phyloP scores from a whole-genome alignment of 2,329 filamentous ascomycete genomes.

The Bipolaris bicolor region DNA sequence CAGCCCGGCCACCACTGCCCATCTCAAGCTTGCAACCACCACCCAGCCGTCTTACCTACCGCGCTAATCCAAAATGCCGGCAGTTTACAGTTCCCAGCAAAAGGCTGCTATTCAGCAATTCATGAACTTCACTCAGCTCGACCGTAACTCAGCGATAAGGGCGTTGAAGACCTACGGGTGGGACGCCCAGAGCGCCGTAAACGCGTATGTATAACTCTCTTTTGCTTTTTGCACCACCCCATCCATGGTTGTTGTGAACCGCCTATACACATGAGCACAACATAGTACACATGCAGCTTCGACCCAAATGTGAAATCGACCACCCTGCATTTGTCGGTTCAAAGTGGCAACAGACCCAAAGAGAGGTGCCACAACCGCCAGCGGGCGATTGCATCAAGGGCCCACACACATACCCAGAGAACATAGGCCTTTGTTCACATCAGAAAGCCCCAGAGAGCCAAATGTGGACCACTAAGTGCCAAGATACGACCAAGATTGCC shows the following conservation, averaged over 20 bases:
- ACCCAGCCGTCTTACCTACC: constrained; percentile 1
- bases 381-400: not conserved
- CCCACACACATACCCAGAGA: not conserved
- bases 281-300: not conserved
- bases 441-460: not conserved
- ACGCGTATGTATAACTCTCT: constrained; percentile 51
- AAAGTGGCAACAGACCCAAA: not conserved
- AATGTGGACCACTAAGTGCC: not conserved
- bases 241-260: not conserved
- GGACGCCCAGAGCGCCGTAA: constrained; percentile 54
- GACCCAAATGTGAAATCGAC: constrained; percentile 6
- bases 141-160: constrained; percentile 53
- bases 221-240: constrained; percentile 4
- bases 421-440: not conserved
- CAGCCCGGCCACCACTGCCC: constrained; percentile 11
- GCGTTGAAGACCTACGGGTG: constrained; percentile 54
- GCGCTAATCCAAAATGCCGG: constrained; percentile 51
- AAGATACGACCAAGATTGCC: not conserved
- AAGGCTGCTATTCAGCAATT: constrained; percentile 56
- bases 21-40: constrained; percentile 2
- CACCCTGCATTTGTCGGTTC: not conserved
- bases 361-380: not conserved
- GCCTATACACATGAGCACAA: not conserved
- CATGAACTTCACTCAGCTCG: constrained; percentile 52
- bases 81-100: constrained; percentile 55